A percentile compares a stretch with the other conserved stretches of the same genome.
phyloP scores from a whole-genome alignment of 441 rosid species.

The Euphorbia schlechtendalii region DNA sequence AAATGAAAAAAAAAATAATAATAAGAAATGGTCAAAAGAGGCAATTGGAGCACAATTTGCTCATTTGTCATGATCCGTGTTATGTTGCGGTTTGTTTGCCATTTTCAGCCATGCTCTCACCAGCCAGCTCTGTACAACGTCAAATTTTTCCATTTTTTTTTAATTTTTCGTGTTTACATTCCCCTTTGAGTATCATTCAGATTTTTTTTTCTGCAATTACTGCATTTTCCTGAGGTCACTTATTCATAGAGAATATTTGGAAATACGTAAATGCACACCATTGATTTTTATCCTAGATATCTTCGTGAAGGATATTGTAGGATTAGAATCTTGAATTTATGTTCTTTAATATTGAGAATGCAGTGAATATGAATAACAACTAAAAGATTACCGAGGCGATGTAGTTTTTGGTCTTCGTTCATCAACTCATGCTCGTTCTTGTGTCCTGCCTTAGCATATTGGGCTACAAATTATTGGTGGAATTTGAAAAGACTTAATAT shows the following conservation, averaged over 20 bases:
- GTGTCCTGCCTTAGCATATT: background rate
- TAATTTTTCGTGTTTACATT: background rate
- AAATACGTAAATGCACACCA: background rate
- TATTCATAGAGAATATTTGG: background rate
- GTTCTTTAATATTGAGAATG: background rate
- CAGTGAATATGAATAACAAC: too few relatives aligned
- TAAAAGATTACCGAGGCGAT: too few relatives aligned
- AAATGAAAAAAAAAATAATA: background rate
- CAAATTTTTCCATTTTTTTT: background rate
- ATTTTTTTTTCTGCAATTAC: background rate
- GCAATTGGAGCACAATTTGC: constrained; percentile 23
- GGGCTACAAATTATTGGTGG: background rate
- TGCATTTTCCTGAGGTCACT: background rate
- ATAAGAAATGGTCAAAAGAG: constrained; percentile 12
- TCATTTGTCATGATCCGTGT: constrained; percentile 10
- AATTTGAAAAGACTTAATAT: background rate
- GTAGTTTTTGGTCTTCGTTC: background rate
- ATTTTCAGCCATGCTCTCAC: constrained; percentile 14
- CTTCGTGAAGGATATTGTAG: background rate
- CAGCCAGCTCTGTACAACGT: constrained; percentile 8
- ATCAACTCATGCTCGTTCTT: too few relatives aligned
- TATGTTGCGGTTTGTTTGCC: constrained; percentile 13
- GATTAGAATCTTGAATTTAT: background rate
- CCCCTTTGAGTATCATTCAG: constrained; percentile 3
- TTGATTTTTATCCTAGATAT: constrained; percentile 3